Base-by-base conservation (phyloP, 257 asterid genomes). In the Fraxinus anomala region DNA sequence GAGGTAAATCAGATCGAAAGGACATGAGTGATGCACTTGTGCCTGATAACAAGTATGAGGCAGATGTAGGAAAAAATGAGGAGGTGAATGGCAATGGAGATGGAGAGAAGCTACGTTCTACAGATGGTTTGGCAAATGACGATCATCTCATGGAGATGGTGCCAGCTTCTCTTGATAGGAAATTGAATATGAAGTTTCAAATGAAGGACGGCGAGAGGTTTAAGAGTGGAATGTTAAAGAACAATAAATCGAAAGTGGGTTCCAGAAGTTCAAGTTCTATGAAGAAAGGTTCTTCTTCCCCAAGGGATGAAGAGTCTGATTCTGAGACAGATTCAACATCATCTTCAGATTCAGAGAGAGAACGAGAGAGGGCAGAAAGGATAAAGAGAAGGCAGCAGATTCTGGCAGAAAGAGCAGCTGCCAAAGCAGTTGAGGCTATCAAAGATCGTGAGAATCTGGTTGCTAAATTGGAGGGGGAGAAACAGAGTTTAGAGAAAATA, bases 381-480 rank as follows among this genome's bases (percentile, higher is more conserved):
- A 91, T 89, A 80, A 96, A 86, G 88, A 93, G 88, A 89, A 91
- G 91, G 87, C 96, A 93, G 75, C 97, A 89, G 72, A 88, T 93
- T 73, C 86, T 96, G 84, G 96, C 97, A 34, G 97, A 91, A 84
- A 92, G 86, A 92, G 99, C 97, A 33, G 98, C 96, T 82, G 89
- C 95, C 21, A 96, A 93, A 81, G 98, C 94, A 63, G 68, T 84
- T 75, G 94, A 92, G 83, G 94, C 98, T 61, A 93, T 96, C 79
- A 89, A 91, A 89, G 97, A 88, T 72, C 97, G 92, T 28, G 99
- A 96, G 85, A 87, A 93, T 83, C 80, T 87, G 85, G 88, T 96
- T 77, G 99, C 99, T 40, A 89, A 84, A 83, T 85, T 96, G 89
- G 99, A 96, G 82, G 99, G 99, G 75, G 98, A 93, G 91, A 96